A percentile compares a stretch with the other conserved stretches of the same genome.
Conservation (phyloP, 192 early-diverging fungal genomes). For the Polychytrium aggregatum region DNA sequence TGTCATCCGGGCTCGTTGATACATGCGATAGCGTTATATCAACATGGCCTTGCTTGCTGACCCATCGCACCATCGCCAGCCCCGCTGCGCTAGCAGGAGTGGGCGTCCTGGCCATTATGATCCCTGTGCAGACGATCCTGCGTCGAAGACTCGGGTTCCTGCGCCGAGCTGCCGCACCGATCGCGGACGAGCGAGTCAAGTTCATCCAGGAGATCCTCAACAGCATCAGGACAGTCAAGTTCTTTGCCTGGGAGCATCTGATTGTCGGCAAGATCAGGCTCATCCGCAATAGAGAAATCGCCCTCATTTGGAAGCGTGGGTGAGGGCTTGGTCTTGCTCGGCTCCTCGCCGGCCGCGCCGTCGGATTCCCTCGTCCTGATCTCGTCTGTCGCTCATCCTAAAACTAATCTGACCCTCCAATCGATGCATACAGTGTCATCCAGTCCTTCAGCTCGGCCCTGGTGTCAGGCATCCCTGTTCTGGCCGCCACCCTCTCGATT, state of each 20-base stretch:
- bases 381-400: constrained; percentile 8
- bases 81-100: constrained; percentile 23
- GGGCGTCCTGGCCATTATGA: constrained; percentile 13
- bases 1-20: no score
- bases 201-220: constrained; percentile 56
- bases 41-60: no score
- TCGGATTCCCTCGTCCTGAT: neutral
- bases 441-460: constrained; percentile 14
- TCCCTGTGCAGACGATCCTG: constrained; percentile 13
- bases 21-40: no score
- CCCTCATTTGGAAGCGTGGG: constrained; percentile 1
- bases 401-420: neutral
- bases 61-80: no score
- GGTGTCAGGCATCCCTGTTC: constrained; percentile 17
- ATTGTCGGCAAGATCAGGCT: constrained; percentile 53
- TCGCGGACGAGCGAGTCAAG: constrained; percentile 67
- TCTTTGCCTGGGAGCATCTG: constrained; percentile 77
- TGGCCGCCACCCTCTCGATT: constrained; percentile 18
- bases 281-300: constrained; percentile 58
- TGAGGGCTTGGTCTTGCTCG: neutral
- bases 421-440: neutral
- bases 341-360: neutral
- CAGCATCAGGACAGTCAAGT: constrained; percentile 79
- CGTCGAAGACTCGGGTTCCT: constrained; percentile 5
- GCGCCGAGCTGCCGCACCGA: constrained; percentile 23